Evolutionary conservation across 768 basidiomycete genomes (phyloP).

Genomic region (Mycena maculata): DNA sequence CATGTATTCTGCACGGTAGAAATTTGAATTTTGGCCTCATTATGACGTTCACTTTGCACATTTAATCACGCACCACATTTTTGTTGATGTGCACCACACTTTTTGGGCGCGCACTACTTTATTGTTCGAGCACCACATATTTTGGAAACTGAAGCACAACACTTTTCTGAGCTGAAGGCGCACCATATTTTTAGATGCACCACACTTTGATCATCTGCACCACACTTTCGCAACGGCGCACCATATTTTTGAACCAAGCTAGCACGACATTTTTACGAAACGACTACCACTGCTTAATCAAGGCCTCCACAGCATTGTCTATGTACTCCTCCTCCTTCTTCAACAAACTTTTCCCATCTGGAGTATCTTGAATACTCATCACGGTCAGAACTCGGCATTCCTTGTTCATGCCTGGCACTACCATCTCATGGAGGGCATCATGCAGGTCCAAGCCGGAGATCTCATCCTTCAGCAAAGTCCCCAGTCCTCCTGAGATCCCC

Average conservation of each 20-base stretch:
- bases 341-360: neutral
- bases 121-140: neutral
- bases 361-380: neutral
- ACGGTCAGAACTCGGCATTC: neutral
- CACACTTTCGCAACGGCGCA: neutral
- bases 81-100: neutral
- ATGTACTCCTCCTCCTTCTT: constrained; percentile 7
- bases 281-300: constrained; percentile 1
- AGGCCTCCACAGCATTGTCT: neutral
- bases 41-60: constrained; percentile 17
- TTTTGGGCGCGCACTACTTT: neutral
- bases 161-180: neutral
- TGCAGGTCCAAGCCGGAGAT: neutral
- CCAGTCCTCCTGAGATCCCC: neutral
- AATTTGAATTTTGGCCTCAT: too few species aligned
- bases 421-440: neutral
- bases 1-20: too few species aligned
- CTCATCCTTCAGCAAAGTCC: constrained; percentile 2
- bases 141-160: neutral
- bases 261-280: neutral
- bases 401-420: neutral
- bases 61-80: neutral
- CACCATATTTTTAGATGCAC: neutral
- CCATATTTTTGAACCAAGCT: neutral
- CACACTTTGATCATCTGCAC: neutral